A percentile compares a stretch with the other conserved stretches of the same genome.
Conservation (phyloP, 352 stramenopile species). For the Pythium myriotylum region DNA sequence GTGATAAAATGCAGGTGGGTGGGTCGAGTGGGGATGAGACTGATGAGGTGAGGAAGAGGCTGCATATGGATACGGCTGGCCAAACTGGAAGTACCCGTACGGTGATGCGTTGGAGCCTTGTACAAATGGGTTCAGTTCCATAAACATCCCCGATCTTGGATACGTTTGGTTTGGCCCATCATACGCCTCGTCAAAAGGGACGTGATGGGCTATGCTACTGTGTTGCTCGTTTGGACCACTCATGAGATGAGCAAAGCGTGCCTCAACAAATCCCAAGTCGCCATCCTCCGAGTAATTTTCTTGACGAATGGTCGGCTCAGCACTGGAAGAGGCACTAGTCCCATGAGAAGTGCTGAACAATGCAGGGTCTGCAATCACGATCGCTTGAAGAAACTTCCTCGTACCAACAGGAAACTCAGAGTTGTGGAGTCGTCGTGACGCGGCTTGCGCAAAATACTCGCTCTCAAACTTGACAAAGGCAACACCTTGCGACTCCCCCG, state of each 20-base stretch:
- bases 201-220: not conserved
- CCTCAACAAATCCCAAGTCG: constrained; percentile 74
- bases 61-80: constrained; percentile 22
- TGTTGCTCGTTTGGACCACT: constrained; percentile 30
- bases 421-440: constrained; percentile 59
- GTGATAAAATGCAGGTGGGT: constrained; percentile 14
- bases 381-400: constrained; percentile 60
- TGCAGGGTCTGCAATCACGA: constrained; percentile 69
- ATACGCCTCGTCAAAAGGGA: constrained; percentile 1
- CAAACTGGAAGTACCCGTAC: constrained; percentile 33
- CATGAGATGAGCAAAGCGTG: constrained; percentile 83
- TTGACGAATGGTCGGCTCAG: not conserved
- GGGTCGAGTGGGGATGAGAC: constrained; percentile 2
- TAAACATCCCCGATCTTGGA: not conserved
- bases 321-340: not conserved
- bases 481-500: constrained; percentile 62
- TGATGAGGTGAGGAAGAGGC: not conserved
- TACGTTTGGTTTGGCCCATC: not conserved
- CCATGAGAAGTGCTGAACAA: constrained; percentile 66
- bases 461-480: constrained; percentile 79
- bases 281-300: constrained; percentile 43
- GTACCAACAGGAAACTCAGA: constrained; percentile 53
- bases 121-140: constrained; percentile 2
- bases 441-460: constrained; percentile 45
- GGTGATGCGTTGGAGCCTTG: not conserved